Conservation (phyloP, 2,329 filamentous ascomycete species). For the Diplocarpon rosae region DNA sequence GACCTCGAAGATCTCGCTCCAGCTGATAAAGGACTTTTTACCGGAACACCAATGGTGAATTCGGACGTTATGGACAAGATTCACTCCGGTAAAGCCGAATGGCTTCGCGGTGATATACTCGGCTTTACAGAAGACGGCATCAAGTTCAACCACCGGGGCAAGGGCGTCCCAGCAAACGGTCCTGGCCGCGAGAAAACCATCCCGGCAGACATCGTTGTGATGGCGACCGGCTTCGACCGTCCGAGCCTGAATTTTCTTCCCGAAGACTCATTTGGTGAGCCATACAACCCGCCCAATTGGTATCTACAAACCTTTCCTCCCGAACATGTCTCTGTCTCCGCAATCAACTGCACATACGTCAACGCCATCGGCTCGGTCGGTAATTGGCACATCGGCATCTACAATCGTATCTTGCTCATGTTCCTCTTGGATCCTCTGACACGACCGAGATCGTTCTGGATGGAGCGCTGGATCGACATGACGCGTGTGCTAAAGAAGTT, state of each 20-base stretch:
- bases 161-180: conserved; percentile 65
- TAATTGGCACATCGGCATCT: conserved; percentile 85
- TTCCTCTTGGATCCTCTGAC: conserved; percentile 72
- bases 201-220: conserved; percentile 64
- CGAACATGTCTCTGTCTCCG: conserved; percentile 58
- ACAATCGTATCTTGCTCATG: conserved; percentile 77
- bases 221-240: conserved; percentile 73
- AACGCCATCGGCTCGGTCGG: conserved; percentile 58
- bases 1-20: conserved; percentile 68
- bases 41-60: conserved; percentile 69
- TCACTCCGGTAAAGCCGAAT: conserved; percentile 59
- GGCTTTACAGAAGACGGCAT: conserved; percentile 53
- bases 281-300: conserved; percentile 39
- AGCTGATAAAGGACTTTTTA: conserved; percentile 62
- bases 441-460: conserved; percentile 59
- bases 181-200: conserved; percentile 57
- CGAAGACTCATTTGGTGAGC: conserved; percentile 57
- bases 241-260: conserved; percentile 67
- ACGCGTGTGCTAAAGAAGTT: conserved; percentile 59
- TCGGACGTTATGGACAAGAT: conserved; percentile 40
- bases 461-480: conserved; percentile 81
- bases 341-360: conserved; percentile 70
- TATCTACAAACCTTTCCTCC: conserved; percentile 82
- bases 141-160: conserved; percentile 57
- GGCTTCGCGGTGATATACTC: conserved; percentile 72